A percentile compares a stretch with the other conserved stretches of the same genome.
phyloP scores from a whole-genome alignment of 768 basidiomycete species.

The Lactarius trivialis region DNA sequence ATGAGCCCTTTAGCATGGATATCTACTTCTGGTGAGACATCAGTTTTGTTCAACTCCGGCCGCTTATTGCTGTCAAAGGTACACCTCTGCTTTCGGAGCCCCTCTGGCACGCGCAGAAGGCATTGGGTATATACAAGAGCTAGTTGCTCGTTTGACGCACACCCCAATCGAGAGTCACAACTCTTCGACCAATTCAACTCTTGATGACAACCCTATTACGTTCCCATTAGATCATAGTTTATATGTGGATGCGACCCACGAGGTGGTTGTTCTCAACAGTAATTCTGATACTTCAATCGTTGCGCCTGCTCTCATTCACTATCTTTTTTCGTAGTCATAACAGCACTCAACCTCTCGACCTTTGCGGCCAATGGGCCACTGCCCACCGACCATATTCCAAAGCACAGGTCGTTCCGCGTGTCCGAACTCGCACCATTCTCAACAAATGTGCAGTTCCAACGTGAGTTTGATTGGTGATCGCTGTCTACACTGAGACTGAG shows the following conservation, averaged over 20 bases:
- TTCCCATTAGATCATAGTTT: slow-evolving; percentile 68
- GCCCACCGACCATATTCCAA: slow-evolving; percentile 64
- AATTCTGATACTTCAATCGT: slow-evolving; percentile 24
- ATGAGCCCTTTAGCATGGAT: slow-evolving; percentile 44
- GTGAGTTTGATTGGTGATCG: slow-evolving; percentile 35
- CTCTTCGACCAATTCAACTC: slow-evolving; percentile 78
- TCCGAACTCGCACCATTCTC: slow-evolving; percentile 82
- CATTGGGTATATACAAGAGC: slow-evolving; percentile 76
- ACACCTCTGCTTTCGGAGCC: slow-evolving; percentile 74
- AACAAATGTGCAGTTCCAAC: slow-evolving; percentile 84
- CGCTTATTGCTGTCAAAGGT: slow-evolving; percentile 30
- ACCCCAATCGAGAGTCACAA: slow-evolving; percentile 65
- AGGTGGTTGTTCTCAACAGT: slow-evolving; percentile 88
- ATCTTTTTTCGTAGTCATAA: slow-evolving; percentile 47
- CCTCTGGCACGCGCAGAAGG: slow-evolving; percentile 73
- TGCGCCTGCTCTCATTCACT: neutral
- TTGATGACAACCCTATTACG: slow-evolving; percentile 58
- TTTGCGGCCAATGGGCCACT: slow-evolving; percentile 70
- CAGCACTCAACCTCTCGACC: slow-evolving; percentile 75
- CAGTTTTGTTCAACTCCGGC: neutral
- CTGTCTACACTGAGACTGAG: neutral
- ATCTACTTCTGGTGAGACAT: slow-evolving; percentile 48
- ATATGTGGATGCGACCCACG: slow-evolving; percentile 88
- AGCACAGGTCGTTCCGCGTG: slow-evolving; percentile 59
- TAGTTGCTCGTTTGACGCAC: slow-evolving; percentile 75